Evolutionary conservation across 768 basidiomycete genomes (phyloP), one percentile per base, ranked within the genome.

Genomic region (Amanita pallidorosea): DNA sequence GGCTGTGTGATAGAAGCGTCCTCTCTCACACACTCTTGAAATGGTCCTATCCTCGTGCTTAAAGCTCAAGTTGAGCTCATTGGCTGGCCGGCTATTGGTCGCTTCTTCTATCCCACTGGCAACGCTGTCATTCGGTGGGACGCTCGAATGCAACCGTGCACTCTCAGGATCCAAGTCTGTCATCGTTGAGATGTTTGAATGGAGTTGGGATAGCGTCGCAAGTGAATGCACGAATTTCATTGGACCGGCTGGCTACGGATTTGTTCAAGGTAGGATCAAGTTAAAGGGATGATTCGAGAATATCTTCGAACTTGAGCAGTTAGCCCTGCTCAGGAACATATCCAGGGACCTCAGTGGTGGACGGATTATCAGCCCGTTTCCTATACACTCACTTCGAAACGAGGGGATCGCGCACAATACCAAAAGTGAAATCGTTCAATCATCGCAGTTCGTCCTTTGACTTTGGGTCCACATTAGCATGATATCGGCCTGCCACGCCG

Each of bases 341-440:
- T 83, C 38, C 56, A 64, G 12, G 83, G 82, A 4, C 9, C 65
- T 2, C 72, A 83, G 57, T 85, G 83, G 83, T 85, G 83, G 83
- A 85, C 83, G 0, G 83, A 84, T 59, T 85, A 86, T 57, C 83
- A 74, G 65, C 76, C 79, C 3, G 81, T 83, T 0, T 83, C 81
- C 1, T 83, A 85, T 59, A 81, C 49, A 8, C 60, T 85, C 44
- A 80, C 72, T 1, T 83, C 81, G 0, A 85, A 85, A 61, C 78
- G 80, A 1, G 84, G 83, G 4, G 69, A 77, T 55, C 70, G 79
- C 12, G 52, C 61, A 3, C 79, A 83, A 53, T 83, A 70, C 60
- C 60, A 67, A 52, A 67, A 54, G 67, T 69, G 41, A 29, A 56
- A 33, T n/a, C 5, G 34, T 9, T 18, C 33, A 34, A 34, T 45